phyloP scores from a whole-genome alignment of 2,329 filamentous ascomycete species.

The Penicillium sp. region DNA sequence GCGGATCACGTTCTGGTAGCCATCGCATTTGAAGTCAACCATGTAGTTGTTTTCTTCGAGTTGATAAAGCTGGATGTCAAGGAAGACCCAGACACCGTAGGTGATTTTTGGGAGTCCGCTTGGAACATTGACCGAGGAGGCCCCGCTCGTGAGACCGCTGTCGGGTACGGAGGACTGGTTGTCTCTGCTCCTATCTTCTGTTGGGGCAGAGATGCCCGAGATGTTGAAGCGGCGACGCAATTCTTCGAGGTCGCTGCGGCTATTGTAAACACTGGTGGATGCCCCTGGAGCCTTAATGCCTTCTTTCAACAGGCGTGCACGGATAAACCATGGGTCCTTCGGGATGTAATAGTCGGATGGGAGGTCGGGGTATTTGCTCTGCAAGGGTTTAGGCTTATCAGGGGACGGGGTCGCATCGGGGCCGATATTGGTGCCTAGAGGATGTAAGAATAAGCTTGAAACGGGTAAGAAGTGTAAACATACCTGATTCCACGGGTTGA shows the following conservation, averaged over 20 bases:
- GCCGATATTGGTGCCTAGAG: conserved; percentile 29
- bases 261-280: conserved; percentile 33
- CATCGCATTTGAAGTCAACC: conserved; percentile 96
- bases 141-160: conserved; percentile 25
- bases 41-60: conserved; percentile 89
- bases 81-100: conserved; percentile 78
- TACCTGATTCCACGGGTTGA: conserved; percentile 37
- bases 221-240: conserved; percentile 34
- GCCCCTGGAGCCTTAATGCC: conserved; percentile 54
- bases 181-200: conserved; percentile 26
- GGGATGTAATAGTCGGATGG: conserved; percentile 67
- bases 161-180: conserved; percentile 26
- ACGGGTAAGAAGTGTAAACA: not conserved
- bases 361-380: conserved; percentile 39
- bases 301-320: conserved; percentile 76
- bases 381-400: conserved; percentile 33
- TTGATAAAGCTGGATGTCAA: conserved; percentile 92
- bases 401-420: conserved; percentile 28
- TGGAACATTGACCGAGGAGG: conserved; percentile 32
- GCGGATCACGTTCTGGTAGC: conserved; percentile 79
- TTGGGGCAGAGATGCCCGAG: conserved; percentile 26
- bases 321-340: conserved; percentile 89
- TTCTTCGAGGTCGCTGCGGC: conserved; percentile 36
- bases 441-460: conserved; percentile 3
- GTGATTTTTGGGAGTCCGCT: conserved; percentile 38